These are phyloP conservation scores for Exophiala spinifera DNA, from an alignment of 2,329 filamentous ascomycete species.

Conservation along the genomic window DNA sequence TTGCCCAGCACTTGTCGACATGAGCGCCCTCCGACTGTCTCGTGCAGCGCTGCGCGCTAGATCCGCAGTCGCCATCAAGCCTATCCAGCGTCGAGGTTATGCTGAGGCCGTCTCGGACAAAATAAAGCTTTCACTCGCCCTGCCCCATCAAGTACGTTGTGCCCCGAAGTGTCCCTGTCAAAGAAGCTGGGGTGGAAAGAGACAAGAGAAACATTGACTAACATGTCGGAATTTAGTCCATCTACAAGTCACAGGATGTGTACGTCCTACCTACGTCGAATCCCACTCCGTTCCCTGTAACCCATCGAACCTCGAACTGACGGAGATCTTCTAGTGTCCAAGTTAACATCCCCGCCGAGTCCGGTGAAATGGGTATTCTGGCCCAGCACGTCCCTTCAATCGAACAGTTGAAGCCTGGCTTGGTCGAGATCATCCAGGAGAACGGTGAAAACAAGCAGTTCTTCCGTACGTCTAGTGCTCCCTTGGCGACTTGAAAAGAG, in stretches of 20 bases:
- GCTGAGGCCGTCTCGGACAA: constrained; percentile 84
- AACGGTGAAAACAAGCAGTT: constrained; percentile 85
- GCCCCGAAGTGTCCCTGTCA: not conserved
- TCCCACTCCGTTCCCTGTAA: constrained; percentile 4
- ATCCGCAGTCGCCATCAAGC: constrained; percentile 70
- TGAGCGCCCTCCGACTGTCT: constrained; percentile 94
- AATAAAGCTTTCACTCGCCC: constrained; percentile 97
- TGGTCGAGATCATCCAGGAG: constrained; percentile 96
- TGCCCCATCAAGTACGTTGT: constrained; percentile 90
- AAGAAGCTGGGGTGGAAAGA: constrained; percentile 1
- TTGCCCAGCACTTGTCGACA: constrained; percentile 49
- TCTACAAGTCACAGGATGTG: constrained; percentile 70
- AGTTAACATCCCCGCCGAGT: constrained; percentile 98
- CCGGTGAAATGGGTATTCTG: constrained; percentile 98
- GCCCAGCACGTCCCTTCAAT: constrained; percentile 98
- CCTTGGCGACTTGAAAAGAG: constrained; percentile 30
- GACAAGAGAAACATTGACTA: constrained; percentile 23
- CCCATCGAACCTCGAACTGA: constrained; percentile 7
- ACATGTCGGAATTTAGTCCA: constrained; percentile 49
- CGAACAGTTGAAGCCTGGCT: constrained; percentile 95
- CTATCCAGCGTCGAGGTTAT: constrained; percentile 83
- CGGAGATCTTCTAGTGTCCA: constrained; percentile 62
- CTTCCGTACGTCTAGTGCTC: constrained; percentile 71
- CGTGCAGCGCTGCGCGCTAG: constrained; percentile 76
- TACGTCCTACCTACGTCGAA: constrained; percentile 45